phyloP scores from a whole-genome alignment of 495 filamentous ascomycete genomes.

The Tuber aestivum region DNA sequence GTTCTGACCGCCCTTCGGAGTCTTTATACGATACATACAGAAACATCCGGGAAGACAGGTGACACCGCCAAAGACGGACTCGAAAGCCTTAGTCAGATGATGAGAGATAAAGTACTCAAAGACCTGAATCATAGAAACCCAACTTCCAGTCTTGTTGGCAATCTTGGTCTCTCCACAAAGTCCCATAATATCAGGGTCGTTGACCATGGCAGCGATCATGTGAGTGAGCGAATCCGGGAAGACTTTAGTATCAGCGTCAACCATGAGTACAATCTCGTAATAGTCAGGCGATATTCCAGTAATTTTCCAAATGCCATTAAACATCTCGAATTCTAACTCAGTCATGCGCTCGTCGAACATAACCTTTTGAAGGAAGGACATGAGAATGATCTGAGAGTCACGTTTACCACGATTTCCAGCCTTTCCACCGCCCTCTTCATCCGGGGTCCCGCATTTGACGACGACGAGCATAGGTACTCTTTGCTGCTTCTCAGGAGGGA shows the following conservation, averaged over 20 bases:
- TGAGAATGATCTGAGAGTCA: conserved; percentile 96
- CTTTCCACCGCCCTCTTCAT: conserved; percentile 71
- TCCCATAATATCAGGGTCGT: conserved; percentile 98
- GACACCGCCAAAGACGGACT: conserved; percentile 97
- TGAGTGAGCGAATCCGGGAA: conserved; percentile 97
- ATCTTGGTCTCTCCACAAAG: conserved; percentile 99
- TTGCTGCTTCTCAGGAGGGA: conserved; percentile 84
- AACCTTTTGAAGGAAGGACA: conserved; percentile 99
- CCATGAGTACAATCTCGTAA: conserved; percentile 96
- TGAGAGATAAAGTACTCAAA: conserved; percentile 99
- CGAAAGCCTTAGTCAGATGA: conserved; percentile 92
- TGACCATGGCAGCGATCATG: conserved; percentile 99
- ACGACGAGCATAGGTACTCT: conserved; percentile 98
- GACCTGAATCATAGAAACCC: conserved; percentile 99
- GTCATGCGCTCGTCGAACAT: conserved; percentile 99
- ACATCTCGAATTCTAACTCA: conserved; percentile 99
- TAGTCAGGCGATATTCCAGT: conserved; percentile 97
- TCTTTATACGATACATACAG: conserved; percentile 99
- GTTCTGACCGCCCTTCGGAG: conserved; percentile 95
- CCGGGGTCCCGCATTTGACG: conserved; percentile 91
- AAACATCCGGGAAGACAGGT: conserved; percentile 99
- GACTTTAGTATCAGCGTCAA: conserved; percentile 97
- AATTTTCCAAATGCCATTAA: conserved; percentile 97
- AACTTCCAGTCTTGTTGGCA: conserved; percentile 89
- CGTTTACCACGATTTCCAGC: conserved; percentile 97